Evolutionary conservation across 192 early-diverging fungal genomes (phyloP).

Genomic region (Coemansia asiatica): DNA sequence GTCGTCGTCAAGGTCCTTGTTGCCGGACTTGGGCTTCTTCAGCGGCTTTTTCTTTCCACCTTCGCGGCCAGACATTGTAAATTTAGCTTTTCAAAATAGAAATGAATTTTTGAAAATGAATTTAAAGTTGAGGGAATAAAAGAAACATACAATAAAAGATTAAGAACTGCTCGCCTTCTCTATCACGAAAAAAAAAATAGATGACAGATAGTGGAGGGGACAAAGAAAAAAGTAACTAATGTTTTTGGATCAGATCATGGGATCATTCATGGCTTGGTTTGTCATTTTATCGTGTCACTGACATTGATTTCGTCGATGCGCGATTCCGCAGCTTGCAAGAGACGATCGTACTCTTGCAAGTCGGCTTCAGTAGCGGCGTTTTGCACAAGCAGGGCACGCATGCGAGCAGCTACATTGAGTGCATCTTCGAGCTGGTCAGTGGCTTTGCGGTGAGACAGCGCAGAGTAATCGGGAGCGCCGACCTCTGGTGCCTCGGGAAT

Average conservation of each 20-base stretch:
- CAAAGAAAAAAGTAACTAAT: not conserved
- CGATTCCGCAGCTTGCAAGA: slow-evolving; percentile 26
- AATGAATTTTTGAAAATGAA: not conserved
- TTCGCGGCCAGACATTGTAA: slow-evolving; percentile 36
- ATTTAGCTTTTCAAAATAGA: not conserved
- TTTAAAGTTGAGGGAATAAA: not conserved
- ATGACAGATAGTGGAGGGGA: not conserved
- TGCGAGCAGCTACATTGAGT: slow-evolving; percentile 18
- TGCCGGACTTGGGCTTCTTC: slow-evolving; percentile 77
- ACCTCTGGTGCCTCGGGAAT: not conserved
- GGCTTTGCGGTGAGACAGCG: not conserved
- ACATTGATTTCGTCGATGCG: slow-evolving; percentile 28
- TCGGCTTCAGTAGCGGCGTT: slow-evolving; percentile 27
- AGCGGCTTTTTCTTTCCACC: slow-evolving; percentile 90
- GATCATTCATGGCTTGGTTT: not conserved
- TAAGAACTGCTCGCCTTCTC: too few species aligned
- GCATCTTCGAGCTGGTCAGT: slow-evolving; percentile 33
- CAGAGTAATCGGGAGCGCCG: slow-evolving; percentile 9
- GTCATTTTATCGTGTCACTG: slow-evolving; percentile 11
- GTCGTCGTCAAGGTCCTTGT: slow-evolving; percentile 67
- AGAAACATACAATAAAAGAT: not conserved
- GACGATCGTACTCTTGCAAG: slow-evolving; percentile 36
- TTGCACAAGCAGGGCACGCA: slow-evolving; percentile 34
- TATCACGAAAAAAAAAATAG: not conserved
- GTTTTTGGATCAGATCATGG: not conserved